Evolutionary conservation across 75 land plant species (phyloP), one percentile per base, ranked within the genome.

Genomic region (Selaginella moellendorffii): DNA sequence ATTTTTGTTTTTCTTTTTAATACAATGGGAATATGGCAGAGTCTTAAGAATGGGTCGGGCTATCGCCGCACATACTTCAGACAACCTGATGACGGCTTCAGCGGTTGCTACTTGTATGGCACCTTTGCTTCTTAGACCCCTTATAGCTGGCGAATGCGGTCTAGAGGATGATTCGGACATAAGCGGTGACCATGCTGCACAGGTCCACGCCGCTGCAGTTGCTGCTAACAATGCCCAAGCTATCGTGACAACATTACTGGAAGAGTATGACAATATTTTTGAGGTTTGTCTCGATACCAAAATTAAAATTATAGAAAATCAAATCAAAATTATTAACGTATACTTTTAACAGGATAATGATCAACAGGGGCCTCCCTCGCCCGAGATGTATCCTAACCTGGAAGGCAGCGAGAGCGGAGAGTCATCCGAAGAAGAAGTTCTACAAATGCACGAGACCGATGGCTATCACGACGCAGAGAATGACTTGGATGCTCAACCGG

Each of bases 21-120:
- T n/a, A n/a, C n/a, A n/a, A n/a, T n/a, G n/a, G n/a, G n/a, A n/a
- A n/a, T n/a, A 36, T 36, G 46, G 46, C 83, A 95, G 99, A 71
- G 77, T 95, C 52, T 78, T 95, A 64, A 86, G 67, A 42, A 95
- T 95, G 99, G 89, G 90, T 91, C 79, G 86, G 58, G 73, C 75
- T 68, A 79, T 95, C 29, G 85, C 92, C 42, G 54, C 80, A 30
- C 77, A 86, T 54, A 90, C 81, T 25, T 59, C 77, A 67, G 83
- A 80, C 36, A 95, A 95, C 64, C 76, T 97, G 52, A 95, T 95
- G 99, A 90, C 88, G 26, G 28, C 84, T 31, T 95, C 97, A 30
- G 99, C 97, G 42, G 91, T 90, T 36, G 97, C 99, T 31, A 96
- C 99, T 67, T 95, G 99, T 71, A 95, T 95, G 99, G 99, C 99